These are phyloP conservation scores for Vicia faba DNA, from an alignment of 306 rosid species.

Conservation along the genomic window DNA sequence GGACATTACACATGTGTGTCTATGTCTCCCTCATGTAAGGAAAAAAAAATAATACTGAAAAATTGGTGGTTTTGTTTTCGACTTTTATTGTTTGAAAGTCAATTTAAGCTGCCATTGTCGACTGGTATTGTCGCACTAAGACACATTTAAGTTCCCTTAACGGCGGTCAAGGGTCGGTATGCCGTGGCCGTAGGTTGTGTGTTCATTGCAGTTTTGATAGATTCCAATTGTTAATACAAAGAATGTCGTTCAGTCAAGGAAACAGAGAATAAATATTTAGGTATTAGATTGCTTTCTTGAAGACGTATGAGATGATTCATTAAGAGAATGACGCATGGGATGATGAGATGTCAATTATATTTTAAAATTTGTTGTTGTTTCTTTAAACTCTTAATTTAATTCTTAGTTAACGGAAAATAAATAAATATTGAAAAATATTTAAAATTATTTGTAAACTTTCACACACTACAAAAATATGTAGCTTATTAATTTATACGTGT, in stretches of 20 bases:
- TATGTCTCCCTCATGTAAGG: conserved; percentile 16
- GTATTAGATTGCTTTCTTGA: background rate
- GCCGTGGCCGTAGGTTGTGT: background rate
- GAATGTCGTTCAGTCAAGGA: background rate
- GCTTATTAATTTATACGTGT: too few relatives aligned
- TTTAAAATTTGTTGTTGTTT: background rate
- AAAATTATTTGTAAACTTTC: too few relatives aligned
- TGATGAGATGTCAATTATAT: background rate
- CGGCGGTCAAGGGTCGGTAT: conserved; percentile 4
- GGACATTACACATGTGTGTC: background rate
- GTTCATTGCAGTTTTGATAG: background rate
- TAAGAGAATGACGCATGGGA: background rate
- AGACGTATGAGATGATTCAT: background rate
- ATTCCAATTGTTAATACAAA: conserved; percentile 3
- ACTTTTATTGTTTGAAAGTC: conserved; percentile 13
- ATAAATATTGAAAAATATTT: too few relatives aligned
- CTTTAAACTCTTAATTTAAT: too few relatives aligned
- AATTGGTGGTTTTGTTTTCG: background rate
- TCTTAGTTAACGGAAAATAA: too few relatives aligned
- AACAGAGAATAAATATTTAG: background rate
- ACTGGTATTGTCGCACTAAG: conserved; percentile 6
- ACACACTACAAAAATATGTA: too few relatives aligned
- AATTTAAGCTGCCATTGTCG: conserved; percentile 9
- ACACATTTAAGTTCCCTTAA: conserved; percentile 5
- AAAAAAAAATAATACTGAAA: background rate